Conservation (phyloP, 2,329 filamentous ascomycete species). For the Arthrocladium fulminans region DNA sequence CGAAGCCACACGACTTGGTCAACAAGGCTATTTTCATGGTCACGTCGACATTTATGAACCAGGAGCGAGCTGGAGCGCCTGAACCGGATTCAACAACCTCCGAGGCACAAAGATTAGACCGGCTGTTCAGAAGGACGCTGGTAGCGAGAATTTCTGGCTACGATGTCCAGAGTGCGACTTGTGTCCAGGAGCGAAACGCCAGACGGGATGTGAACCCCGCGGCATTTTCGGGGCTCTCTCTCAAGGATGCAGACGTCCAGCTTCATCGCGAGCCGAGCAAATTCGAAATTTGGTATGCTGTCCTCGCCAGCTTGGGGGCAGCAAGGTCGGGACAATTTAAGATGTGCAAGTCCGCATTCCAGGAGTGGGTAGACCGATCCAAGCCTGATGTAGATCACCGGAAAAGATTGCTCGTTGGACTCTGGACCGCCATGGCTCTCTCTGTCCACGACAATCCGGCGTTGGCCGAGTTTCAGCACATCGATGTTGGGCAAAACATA, state of each 20-base stretch:
- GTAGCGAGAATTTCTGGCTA: neutral
- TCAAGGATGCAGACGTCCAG: neutral
- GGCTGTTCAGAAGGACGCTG: neutral
- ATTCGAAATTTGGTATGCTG: slow-evolving; percentile 6
- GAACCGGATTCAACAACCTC: too few species aligned
- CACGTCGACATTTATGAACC: neutral
- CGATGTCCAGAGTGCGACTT: neutral
- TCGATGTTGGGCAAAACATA: neutral
- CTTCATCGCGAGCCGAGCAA: neutral
- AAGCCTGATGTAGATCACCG: neutral
- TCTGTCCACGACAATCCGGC: neutral
- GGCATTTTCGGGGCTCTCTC: too few species aligned
- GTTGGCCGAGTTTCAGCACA: neutral
- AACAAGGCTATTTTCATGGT: neutral
- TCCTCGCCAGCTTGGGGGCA: neutral
- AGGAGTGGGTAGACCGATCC: neutral
- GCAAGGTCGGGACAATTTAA: neutral
- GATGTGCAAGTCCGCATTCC: neutral
- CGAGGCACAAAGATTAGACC: neutral
- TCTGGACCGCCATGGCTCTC: slow-evolving; percentile 2
- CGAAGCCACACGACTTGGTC: neutral
- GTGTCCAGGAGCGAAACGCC: too few species aligned
- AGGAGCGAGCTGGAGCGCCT: too few species aligned
- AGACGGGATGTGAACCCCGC: too few species aligned
- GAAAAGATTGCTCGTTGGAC: neutral